Evolutionary conservation across 768 basidiomycete genomes (phyloP).

Genomic region (Auriscalpium microsporum): DNA sequence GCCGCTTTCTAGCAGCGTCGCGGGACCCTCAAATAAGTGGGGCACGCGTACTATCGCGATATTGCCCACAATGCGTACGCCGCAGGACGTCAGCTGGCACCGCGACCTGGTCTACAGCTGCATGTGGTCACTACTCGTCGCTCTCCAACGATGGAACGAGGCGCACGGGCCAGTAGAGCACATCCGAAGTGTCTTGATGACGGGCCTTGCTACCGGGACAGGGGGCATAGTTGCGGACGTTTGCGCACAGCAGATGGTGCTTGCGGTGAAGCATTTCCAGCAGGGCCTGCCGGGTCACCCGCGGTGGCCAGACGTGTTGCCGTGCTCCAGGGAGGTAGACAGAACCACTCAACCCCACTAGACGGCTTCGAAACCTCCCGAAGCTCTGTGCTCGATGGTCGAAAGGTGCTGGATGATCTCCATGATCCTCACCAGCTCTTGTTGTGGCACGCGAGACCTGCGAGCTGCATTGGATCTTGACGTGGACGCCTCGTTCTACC

Average conservation of each 20-base stretch:
- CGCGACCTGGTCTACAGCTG: constrained; percentile 27
- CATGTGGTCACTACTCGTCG: constrained; percentile 24
- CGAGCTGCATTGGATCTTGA: no score
- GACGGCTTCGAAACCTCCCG: no score
- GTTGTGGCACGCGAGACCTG: no score
- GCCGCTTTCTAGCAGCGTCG: neutral
- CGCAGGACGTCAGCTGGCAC: constrained; percentile 22
- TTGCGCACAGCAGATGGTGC: constrained; percentile 10
- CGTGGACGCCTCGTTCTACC: no score
- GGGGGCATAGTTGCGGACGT: constrained; percentile 1
- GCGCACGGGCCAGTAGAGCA: neutral
- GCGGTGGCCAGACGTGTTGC: neutral
- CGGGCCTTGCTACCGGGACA: constrained; percentile 15
- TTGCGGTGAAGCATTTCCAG: constrained; percentile 7
- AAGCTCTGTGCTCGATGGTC: no score
- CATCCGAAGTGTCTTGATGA: constrained; percentile 13
- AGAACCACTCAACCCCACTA: no score
- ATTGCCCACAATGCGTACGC: constrained; percentile 26
- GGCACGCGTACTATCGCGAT: constrained; percentile 21
- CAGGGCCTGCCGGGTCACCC: constrained; percentile 1
- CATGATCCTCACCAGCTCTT: no score
- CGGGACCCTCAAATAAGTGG: constrained; percentile 1
- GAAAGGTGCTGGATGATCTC: no score
- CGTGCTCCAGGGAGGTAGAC: neutral
- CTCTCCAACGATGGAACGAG: constrained; percentile 21